phyloP scores from a whole-genome alignment of 2,329 filamentous ascomycete genomes.

The Aureobasidium sp. region DNA sequence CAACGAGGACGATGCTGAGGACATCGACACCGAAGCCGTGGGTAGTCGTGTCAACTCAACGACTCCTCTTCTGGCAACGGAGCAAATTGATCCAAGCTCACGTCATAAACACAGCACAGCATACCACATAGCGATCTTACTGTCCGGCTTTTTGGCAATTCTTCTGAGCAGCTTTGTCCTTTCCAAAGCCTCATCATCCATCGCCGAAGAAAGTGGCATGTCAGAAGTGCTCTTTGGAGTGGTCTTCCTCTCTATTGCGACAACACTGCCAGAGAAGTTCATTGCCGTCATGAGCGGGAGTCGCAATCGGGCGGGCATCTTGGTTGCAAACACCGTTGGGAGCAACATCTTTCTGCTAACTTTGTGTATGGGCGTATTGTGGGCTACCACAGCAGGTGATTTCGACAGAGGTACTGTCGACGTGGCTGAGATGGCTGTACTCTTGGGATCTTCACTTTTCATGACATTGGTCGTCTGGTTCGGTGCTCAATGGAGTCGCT shows the following conservation, averaged over 20 bases:
- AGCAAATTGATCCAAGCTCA: neutral
- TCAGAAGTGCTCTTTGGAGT: conserved; percentile 44
- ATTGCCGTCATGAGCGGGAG: conserved; percentile 43
- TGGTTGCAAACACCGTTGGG: conserved; percentile 48
- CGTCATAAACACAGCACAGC: neutral
- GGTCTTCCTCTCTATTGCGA: conserved; percentile 45
- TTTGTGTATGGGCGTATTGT: conserved; percentile 41
- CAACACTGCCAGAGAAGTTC: conserved; percentile 49
- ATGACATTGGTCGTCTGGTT: neutral
- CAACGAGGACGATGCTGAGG: neutral
- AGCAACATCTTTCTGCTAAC: conserved; percentile 51
- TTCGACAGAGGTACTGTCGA: neutral
- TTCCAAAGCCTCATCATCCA: conserved; percentile 37
- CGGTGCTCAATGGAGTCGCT: neutral
- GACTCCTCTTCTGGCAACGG: neutral
- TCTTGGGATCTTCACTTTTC: neutral
- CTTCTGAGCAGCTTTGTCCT: conserved; percentile 45
- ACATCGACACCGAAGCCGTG: neutral
- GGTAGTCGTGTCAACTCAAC: neutral
- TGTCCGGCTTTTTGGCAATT: conserved; percentile 39
- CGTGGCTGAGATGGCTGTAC: neutral
- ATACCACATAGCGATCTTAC: conserved; percentile 38
- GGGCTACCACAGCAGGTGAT: conserved; percentile 16
- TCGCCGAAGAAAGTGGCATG: conserved; percentile 36
- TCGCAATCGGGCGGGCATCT: conserved; percentile 42